Conservation (phyloP, 2,329 filamentous ascomycete genomes). For the Macroventuria anomochaeta region DNA sequence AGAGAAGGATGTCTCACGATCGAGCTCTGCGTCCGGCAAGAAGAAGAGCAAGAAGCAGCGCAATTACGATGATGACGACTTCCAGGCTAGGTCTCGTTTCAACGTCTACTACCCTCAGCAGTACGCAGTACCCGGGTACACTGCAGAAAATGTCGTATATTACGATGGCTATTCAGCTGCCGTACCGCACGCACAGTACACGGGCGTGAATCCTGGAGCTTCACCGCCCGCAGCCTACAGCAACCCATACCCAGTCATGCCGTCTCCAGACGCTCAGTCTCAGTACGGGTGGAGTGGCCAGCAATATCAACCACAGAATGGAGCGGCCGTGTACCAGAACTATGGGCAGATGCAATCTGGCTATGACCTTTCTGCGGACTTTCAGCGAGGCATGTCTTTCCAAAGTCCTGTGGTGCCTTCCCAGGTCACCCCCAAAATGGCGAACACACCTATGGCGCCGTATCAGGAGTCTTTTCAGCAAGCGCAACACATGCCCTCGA, state of each 20-base stretch:
- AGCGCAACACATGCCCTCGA: constrained; percentile 37
- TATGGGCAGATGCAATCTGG: constrained; percentile 42
- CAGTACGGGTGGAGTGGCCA: constrained; percentile 46
- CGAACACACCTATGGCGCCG: constrained; percentile 42
- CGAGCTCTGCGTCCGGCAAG: constrained; percentile 83
- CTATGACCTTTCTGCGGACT: constrained; percentile 55
- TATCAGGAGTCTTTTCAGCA: constrained; percentile 45
- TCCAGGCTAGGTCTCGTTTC: constrained; percentile 74
- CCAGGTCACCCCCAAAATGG: constrained; percentile 49
- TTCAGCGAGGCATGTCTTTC: constrained; percentile 56
- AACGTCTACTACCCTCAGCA: constrained; percentile 64
- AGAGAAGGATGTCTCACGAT: constrained; percentile 76
- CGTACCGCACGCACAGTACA: constrained; percentile 38
- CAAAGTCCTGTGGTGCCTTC: constrained; percentile 45
- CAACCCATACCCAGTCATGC: constrained; percentile 43
- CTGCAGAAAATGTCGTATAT: constrained; percentile 49
- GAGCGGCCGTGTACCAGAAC: constrained; percentile 35
- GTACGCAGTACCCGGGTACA: constrained; percentile 39
- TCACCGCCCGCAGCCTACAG: constrained; percentile 42
- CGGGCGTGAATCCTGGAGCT: constrained; percentile 34
- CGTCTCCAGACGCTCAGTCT: constrained; percentile 46
- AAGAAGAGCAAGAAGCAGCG: constrained; percentile 75
- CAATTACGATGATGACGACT: constrained; percentile 71
- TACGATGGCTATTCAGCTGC: constrained; percentile 51
- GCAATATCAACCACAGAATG: constrained; percentile 37